These are phyloP conservation scores for Trichoderma sp. DNA, from an alignment of 2,329 filamentous ascomycete genomes.

Conservation along the genomic window DNA sequence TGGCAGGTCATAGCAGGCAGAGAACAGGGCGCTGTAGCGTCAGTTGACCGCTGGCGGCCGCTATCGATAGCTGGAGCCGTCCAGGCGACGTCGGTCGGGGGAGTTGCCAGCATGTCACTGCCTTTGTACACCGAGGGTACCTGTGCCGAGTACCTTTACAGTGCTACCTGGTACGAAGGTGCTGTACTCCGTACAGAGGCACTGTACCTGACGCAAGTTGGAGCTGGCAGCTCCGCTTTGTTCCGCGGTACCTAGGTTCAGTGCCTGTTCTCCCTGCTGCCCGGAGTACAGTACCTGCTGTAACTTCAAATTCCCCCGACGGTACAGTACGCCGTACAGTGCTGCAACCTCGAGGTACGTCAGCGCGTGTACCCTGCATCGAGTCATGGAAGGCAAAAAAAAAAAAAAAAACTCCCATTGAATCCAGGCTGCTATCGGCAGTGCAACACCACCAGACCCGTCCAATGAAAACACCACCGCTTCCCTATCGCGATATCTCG, in stretches of 20 bases:
- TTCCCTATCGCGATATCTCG: slow-evolving; percentile 1
- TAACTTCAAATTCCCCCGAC: too few relatives aligned
- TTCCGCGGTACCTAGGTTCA: background rate
- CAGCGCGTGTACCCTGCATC: too few relatives aligned
- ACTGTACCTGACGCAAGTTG: background rate
- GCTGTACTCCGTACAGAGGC: too few relatives aligned
- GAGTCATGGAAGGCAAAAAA: too few relatives aligned
- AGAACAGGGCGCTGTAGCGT: slow-evolving; percentile 13
- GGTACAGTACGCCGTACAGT: too few relatives aligned
- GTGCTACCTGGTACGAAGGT: too few relatives aligned
- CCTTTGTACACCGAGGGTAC: slow-evolving; percentile 3
- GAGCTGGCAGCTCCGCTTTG: background rate
- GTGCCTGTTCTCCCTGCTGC: too few relatives aligned
- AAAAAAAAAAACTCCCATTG: background rate
- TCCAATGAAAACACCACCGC: slow-evolving; percentile 1
- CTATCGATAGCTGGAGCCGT: slow-evolving; percentile 19
- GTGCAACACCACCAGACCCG: background rate
- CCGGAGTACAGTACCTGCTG: too few relatives aligned
- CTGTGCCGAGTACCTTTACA: too few relatives aligned
- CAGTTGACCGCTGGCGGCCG: slow-evolving; percentile 18
- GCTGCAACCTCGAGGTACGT: too few relatives aligned
- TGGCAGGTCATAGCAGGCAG: slow-evolving; percentile 19
- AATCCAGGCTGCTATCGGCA: background rate
- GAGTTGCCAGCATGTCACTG: background rate
- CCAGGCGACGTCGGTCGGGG: slow-evolving; percentile 12